phyloP scores from a whole-genome alignment of 2,329 filamentous ascomycete species.

The Trichoderma endophyticum region DNA sequence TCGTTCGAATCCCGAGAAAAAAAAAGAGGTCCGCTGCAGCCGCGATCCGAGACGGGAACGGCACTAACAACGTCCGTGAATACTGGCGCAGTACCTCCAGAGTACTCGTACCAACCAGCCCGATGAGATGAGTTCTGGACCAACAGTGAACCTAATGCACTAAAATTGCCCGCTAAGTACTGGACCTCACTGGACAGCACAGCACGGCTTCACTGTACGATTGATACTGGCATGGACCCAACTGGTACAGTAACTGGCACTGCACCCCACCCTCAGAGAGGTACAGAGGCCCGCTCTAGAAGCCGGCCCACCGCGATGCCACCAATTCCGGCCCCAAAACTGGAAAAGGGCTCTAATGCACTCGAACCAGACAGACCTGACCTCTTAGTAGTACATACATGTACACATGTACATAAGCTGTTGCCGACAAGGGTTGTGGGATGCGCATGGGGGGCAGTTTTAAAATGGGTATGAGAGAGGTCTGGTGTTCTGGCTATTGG shows the following conservation, averaged over 20 bases:
- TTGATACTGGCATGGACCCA: too few species aligned
- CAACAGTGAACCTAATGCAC: neutral
- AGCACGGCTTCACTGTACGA: neutral
- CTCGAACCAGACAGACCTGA: neutral
- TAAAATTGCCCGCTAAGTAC: neutral
- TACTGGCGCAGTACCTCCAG: neutral
- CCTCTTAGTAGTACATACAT: neutral
- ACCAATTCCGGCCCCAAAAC: neutral
- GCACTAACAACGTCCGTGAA: neutral
- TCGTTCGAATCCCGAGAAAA: neutral
- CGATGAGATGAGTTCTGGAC: neutral
- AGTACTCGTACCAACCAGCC: neutral
- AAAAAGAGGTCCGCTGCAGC: conserved; percentile 1
- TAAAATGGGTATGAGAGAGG: neutral
- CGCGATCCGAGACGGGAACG: neutral
- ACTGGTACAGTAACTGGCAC: neutral
- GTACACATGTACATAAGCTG: neutral
- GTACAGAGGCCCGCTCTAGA: neutral
- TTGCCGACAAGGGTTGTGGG: neutral
- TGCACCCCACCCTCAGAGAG: neutral
- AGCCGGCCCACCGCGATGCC: neutral
- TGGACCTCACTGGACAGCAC: neutral
- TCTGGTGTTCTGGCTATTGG: neutral
- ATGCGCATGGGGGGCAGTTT: neutral
- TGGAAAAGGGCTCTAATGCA: neutral